Evolutionary conservation across 2,329 filamentous ascomycete species (phyloP).

Genomic region (Aspergillus eucalypticola): DNA sequence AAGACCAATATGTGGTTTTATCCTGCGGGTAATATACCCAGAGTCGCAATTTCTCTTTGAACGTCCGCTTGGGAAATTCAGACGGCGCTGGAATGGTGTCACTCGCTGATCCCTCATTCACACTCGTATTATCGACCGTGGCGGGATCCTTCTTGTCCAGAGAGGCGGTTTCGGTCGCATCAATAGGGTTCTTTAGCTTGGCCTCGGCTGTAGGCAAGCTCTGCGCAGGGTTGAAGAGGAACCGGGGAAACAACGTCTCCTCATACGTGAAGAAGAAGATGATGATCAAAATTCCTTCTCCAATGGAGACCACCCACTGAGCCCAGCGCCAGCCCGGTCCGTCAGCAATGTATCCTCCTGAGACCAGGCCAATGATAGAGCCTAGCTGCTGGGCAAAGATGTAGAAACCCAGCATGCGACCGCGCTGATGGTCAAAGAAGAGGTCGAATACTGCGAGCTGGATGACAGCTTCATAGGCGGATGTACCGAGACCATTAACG

Average conservation of each 20-base stretch:
- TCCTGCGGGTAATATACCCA: constrained; percentile 5
- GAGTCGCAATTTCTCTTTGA: neutral
- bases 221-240: neutral
- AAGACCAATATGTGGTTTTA: constrained; percentile 2
- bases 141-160: neutral
- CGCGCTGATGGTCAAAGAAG: constrained; percentile 43
- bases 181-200: neutral
- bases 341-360: constrained; percentile 38
- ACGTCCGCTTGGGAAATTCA: neutral
- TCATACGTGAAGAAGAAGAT: constrained; percentile 3
- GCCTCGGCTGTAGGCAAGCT: neutral
- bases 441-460: constrained; percentile 44
- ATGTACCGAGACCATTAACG: neutral
- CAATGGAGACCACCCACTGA: constrained; percentile 2
- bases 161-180: neutral
- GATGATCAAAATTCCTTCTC: constrained; percentile 1
- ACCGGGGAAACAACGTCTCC: constrained; percentile 4
- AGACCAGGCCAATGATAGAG: constrained; percentile 39
- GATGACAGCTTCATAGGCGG: constrained; percentile 41
- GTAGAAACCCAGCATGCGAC: constrained; percentile 39
- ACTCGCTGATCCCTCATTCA: neutral
- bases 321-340: constrained; percentile 39
- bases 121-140: neutral
- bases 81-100: neutral
- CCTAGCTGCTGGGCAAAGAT: constrained; percentile 44